Conservation (phyloP, 1,284 basidiomycete genomes). For the Papiliotrema nemorosa region DNA sequence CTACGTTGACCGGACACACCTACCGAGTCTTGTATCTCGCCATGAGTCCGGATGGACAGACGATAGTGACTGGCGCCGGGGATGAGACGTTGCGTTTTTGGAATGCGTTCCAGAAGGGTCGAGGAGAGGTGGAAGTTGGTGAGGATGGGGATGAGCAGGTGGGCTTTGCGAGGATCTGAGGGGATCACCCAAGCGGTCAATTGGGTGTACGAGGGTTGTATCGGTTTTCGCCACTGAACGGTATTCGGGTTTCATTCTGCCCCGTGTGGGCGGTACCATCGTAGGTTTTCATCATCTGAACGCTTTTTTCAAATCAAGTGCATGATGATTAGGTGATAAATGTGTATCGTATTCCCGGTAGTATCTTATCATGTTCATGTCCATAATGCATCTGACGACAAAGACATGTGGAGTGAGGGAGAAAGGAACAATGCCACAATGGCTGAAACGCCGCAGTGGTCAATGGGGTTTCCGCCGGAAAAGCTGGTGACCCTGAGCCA, state of each 20-base stretch:
- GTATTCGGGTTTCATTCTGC: no score
- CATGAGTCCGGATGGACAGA: constrained; percentile 95
- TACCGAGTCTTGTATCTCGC: constrained; percentile 92
- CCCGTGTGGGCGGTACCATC: no score
- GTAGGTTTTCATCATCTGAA: no score
- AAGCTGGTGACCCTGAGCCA: no score
- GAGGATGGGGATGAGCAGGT: constrained; percentile 20
- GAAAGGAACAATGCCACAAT: no score
- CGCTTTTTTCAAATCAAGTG: no score
- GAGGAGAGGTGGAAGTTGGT: constrained; percentile 47
- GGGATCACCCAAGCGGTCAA: neutral
- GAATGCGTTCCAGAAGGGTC: constrained; percentile 78
- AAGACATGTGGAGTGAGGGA: neutral
- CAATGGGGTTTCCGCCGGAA: no score
- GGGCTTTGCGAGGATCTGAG: constrained; percentile 33
- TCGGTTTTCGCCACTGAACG: no score
- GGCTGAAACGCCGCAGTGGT: neutral
- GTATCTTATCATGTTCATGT: neutral
- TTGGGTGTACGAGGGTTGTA: neutral
- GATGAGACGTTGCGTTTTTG: constrained; percentile 97
- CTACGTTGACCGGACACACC: constrained; percentile 89
- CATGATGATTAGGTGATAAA: neutral
- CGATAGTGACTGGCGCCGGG: constrained; percentile 95
- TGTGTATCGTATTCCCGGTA: no score
- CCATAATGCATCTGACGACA: neutral